Base-by-base conservation (phyloP, 257 asterid genomes). In the Przewalskia tangutica region DNA sequence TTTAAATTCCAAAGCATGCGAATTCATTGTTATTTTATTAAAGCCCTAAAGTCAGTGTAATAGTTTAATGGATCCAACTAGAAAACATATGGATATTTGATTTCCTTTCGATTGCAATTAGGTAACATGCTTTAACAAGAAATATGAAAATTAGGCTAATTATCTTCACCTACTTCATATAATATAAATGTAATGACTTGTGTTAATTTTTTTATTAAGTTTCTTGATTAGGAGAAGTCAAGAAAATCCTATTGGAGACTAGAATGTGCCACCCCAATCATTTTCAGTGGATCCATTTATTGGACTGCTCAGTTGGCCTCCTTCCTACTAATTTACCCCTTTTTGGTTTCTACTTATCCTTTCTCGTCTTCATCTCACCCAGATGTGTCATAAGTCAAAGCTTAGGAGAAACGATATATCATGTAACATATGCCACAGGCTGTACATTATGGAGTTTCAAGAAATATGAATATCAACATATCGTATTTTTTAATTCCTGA, bases 111-210 rank as follows among this genome's bases (percentile, higher is more conserved):
- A 67, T 59, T 79, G 46, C 56, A 84, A 75, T 81, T 86, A 86
- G 83, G 86, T 86, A 17, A 77, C 81, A 53, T 75, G 60, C 56
- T 81, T 84, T 82, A 55, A 81, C 77, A 84, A 82, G 56, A 71
- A 71, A 83, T 81, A 79, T 73, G 81, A 81, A 68, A 56, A 40
- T 82, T 76, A 44, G 84, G 81, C 79, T 68, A 85, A 81, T 73
- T 64, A 68, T 83, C 79, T 81, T 86, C 40, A 81, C 86, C 89
- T 18, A 86, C 85, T 84, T 85, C 84, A 55, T 76, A 50, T 63
- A 36, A 66, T 40, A 62, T 76, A 65, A 6, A 27, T 8, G 48
- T 73, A 3, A 73, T 7, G n/a, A 64, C 58, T 84, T 80, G 38
- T 18, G 4, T 73, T 13, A 23, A 54, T 46, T 20, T 27, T 27